Percentiles rank a stretch among this genome's conserved stretches.
Evolutionary conservation across 768 basidiomycete species (phyloP).

Genomic region (Xanthoconium stramineum): DNA sequence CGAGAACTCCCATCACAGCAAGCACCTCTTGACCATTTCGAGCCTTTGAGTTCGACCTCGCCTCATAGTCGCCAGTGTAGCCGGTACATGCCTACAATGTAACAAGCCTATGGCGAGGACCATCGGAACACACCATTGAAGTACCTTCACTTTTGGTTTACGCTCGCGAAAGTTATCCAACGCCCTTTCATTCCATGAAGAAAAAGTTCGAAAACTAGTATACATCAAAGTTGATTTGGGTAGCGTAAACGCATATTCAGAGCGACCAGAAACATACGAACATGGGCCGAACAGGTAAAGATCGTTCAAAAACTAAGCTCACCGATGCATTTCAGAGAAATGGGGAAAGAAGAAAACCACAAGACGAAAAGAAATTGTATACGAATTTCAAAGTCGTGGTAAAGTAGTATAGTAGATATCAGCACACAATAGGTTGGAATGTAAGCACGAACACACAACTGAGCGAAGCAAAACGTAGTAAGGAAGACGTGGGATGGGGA

Average conservation of each 20-base stretch:
- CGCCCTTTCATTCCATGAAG: too few relatives aligned
- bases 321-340: neutral
- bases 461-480: constrained; percentile 12
- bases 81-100: neutral
- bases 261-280: constrained; percentile 11
- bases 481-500: constrained; percentile 18
- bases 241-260: constrained; percentile 22
- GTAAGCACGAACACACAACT: constrained; percentile 19
- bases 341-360: constrained; percentile 1
- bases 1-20: neutral
- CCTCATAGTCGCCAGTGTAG: neutral
- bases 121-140: neutral
- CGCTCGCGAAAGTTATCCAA: neutral
- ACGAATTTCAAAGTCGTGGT: constrained; percentile 24
- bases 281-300: constrained; percentile 2
- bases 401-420: constrained; percentile 35
- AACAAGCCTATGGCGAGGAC: neutral
- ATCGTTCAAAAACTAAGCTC: neutral
- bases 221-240: constrained; percentile 21
- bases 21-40: neutral
- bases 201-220: constrained; percentile 15
- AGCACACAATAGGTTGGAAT: constrained; percentile 29
- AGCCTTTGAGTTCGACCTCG: neutral
- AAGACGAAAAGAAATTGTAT: constrained; percentile 12
- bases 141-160: neutral